Evolutionary conservation across 2,329 filamentous ascomycete genomes (phyloP).

Genomic region (Penicillium paneum): DNA sequence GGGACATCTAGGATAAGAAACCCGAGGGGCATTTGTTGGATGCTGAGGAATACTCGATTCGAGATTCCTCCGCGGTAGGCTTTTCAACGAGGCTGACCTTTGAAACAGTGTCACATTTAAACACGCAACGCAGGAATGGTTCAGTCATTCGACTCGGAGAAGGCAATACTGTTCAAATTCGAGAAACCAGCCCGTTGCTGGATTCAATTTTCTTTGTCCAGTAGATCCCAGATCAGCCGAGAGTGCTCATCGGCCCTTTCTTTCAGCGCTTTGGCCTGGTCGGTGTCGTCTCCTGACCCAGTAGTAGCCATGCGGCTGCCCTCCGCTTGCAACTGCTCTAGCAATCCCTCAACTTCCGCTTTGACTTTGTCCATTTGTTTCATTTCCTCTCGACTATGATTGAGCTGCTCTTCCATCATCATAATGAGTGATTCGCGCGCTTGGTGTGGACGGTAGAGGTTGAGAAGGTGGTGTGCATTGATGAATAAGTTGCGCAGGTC

Average conservation of each 20-base stretch:
- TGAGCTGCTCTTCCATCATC: conserved; percentile 82
- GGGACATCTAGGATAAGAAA: neutral
- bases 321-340: conserved; percentile 36
- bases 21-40: neutral
- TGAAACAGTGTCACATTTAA: neutral
- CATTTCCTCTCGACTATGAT: conserved; percentile 70
- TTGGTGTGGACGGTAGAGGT: conserved; percentile 91
- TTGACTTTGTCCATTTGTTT: conserved; percentile 72
- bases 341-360: conserved; percentile 56
- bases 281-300: conserved; percentile 2
- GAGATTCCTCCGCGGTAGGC: neutral
- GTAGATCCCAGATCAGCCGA: conserved; percentile 39
- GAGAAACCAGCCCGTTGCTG: neutral
- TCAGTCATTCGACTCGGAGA: neutral
- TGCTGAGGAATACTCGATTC: neutral
- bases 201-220: conserved; percentile 34
- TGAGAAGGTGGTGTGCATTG: conserved; percentile 90
- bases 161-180: neutral
- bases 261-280: conserved; percentile 10
- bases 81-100: neutral
- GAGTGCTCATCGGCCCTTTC: conserved; percentile 29
- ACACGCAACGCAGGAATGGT: neutral
- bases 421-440: conserved; percentile 81
- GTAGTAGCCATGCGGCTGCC: conserved; percentile 23
- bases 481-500: conserved; percentile 80